Conservation (phyloP, 768 basidiomycete genomes). For the Kondoa subrosea region DNA sequence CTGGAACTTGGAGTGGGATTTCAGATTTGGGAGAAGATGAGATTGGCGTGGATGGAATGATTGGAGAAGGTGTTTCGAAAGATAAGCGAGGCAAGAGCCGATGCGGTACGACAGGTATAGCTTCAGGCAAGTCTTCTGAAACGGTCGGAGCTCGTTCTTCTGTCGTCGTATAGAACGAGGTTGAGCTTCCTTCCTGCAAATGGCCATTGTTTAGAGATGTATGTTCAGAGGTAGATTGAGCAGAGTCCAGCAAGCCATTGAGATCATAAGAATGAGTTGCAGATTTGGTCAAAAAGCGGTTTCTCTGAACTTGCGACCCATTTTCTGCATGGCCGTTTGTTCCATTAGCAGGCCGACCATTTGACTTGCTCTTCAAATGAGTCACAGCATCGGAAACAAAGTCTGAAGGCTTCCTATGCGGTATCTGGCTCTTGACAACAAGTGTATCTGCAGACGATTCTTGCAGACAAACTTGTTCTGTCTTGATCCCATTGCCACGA, state of each 20-base stretch:
- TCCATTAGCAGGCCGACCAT: no score
- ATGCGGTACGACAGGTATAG: not conserved
- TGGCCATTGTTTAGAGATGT: not conserved
- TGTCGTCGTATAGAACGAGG: not conserved
- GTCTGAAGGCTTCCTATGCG: not conserved
- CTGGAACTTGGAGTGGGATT: not conserved
- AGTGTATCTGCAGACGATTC: not conserved
- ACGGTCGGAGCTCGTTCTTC: not conserved
- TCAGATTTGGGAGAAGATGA: not conserved
- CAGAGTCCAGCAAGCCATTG: not conserved
- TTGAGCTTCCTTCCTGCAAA: not conserved
- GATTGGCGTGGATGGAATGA: slow-evolving; percentile 9
- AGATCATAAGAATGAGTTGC: not conserved
- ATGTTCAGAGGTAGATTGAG: not conserved
- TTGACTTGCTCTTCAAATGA: not conserved
- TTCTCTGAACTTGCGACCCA: not conserved
- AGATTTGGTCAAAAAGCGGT: not conserved
- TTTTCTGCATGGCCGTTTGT: not conserved
- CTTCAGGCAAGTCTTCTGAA: not conserved
- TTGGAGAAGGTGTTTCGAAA: not conserved
- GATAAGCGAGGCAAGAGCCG: not conserved
- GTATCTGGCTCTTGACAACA: not conserved
- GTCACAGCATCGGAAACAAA: no score
- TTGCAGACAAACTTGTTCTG: no score
- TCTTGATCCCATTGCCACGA: no score